Evolutionary conservation across 2,329 filamentous ascomycete species (phyloP).

Genomic region (Calonectria pseudoturangicola): DNA sequence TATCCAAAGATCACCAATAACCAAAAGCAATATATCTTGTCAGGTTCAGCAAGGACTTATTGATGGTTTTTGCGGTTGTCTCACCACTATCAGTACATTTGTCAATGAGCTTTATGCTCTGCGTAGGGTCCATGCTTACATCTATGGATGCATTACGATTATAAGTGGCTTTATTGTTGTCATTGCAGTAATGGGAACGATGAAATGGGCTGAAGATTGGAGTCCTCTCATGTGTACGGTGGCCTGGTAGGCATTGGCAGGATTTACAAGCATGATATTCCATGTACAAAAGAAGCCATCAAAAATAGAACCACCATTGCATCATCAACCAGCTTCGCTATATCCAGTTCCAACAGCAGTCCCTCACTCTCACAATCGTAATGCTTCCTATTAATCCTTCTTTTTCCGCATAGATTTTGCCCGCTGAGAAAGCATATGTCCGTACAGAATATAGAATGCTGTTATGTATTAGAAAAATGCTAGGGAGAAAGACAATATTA

Average conservation of each 20-base stretch:
- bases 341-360: neutral
- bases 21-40: neutral
- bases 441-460: slow-evolving; percentile 46
- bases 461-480: neutral
- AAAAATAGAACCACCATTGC: neutral
- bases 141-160: neutral
- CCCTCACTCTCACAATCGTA: neutral
- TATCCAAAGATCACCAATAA: neutral
- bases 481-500: too few species aligned
- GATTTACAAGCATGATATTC: too few species aligned
- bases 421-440: slow-evolving; percentile 49
- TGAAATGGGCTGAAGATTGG: neutral
- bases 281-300: too few species aligned
- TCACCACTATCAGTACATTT: slow-evolving; percentile 1
- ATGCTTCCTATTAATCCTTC: neutral
- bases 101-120: neutral
- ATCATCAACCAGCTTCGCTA: neutral
- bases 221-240: neutral
- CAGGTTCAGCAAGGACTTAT: neutral
- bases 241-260: neutral
- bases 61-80: neutral
- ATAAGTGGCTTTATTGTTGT: neutral
- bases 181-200: neutral
- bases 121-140: neutral
- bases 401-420: slow-evolving; percentile 32